phyloP scores from a whole-genome alignment of 257 asterid species.

The Fraxinus americana region DNA sequence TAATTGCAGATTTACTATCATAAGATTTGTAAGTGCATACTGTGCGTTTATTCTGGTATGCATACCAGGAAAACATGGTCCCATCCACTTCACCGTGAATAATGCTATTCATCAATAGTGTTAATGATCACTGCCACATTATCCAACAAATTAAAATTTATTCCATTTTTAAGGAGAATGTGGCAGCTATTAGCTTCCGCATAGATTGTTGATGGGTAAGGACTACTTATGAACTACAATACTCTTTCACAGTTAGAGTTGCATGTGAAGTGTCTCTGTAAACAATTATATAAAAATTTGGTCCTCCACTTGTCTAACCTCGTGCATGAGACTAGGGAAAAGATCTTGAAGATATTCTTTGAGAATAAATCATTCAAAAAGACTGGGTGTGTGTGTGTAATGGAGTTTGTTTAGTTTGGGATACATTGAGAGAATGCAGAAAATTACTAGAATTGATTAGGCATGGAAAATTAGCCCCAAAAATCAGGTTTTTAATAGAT shows the following conservation, averaged over 20 bases:
- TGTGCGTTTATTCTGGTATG: neutral
- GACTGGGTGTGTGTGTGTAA: neutral
- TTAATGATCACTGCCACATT: too few relatives aligned
- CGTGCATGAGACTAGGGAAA: neutral
- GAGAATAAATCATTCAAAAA: neutral
- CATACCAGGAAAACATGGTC: neutral
- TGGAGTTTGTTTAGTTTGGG: neutral
- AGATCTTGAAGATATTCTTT: neutral
- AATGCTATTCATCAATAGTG: too few relatives aligned
- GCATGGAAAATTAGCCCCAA: neutral
- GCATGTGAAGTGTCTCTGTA: neutral
- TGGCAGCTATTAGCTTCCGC: too few relatives aligned
- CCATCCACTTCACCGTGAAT: neutral
- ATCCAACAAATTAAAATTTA: too few relatives aligned
- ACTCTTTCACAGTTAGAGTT: neutral
- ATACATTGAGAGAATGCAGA: neutral
- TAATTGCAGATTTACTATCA: neutral
- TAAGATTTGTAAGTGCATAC: slow-evolving; percentile 10
- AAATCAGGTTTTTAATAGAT: too few relatives aligned
- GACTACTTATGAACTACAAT: too few relatives aligned
- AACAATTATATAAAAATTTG: neutral
- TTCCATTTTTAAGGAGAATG: too few relatives aligned
- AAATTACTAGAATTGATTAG: neutral
- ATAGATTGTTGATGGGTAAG: too few relatives aligned
- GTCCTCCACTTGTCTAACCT: neutral